Percentiles rank a stretch among this genome's conserved stretches.
Evolutionary conservation across 176 grass and related monocot species (phyloP).

Genomic region (Rhynchospora pubera): DNA sequence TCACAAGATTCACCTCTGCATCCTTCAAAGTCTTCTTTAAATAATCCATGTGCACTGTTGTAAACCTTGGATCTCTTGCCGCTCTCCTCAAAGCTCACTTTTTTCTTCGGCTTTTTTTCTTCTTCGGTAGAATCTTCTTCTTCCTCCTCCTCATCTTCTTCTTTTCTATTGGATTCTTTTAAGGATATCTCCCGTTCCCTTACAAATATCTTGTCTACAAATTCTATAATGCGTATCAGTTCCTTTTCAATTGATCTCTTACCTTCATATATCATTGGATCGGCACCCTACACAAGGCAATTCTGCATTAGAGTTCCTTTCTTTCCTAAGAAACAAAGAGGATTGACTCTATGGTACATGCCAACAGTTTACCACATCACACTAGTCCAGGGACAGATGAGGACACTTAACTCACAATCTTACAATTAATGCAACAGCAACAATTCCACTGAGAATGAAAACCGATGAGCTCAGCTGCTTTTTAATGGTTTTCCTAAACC

Average conservation of each 20-base stretch:
- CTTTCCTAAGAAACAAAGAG: not conserved
- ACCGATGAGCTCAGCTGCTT: not conserved
- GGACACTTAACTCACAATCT: not conserved
- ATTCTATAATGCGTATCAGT: constrained; percentile 65
- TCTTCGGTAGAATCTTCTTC: not conserved
- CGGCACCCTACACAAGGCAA: constrained; percentile 36
- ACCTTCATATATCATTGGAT: constrained; percentile 80
- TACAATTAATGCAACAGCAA: not conserved
- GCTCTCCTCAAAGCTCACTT: constrained; percentile 38
- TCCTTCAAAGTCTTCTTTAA: constrained; percentile 25
- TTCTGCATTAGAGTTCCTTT: not conserved
- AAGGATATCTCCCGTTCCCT: constrained; percentile 44
- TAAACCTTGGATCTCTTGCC: constrained; percentile 5
- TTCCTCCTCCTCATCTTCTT: not conserved
- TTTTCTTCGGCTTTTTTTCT: constrained; percentile 25
- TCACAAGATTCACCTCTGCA: constrained; percentile 14
- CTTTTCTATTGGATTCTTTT: not conserved
- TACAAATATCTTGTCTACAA: constrained; percentile 69
- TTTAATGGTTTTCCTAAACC: not conserved
- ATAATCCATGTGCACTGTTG: not conserved
- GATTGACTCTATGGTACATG: not conserved
- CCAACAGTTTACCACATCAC: not conserved
- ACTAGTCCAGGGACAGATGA: not conserved
- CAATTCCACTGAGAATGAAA: not conserved
- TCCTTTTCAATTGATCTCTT: constrained; percentile 66